Evolutionary conservation across 2,329 filamentous ascomycete genomes (phyloP), one percentile per base, ranked within the genome.

Genomic region (Trichoderma simmonsii): DNA sequence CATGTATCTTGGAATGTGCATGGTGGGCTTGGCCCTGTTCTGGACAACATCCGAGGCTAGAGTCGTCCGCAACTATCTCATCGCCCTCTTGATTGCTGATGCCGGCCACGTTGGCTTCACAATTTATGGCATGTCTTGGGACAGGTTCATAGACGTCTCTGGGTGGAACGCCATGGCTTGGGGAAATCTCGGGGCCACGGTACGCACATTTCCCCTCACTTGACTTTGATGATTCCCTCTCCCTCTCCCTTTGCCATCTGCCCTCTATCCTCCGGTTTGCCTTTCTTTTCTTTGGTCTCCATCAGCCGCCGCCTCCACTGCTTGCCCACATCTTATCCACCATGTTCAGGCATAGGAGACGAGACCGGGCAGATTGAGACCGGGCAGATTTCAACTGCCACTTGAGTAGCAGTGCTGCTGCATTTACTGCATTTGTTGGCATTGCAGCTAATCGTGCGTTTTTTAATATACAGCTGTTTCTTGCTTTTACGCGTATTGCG

Each of bases 81-180:
- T 91, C 65, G 90, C 89, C 8, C 82, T 93, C 26, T 89, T 88
- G 82, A 78, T 89, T 30, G 91, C 88, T 21, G 91, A 94, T 77
- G 82, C 93, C 73, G 89, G 90, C 3, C 92, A 94, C 78, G 81
- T 94, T 30, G 88, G 24, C 28, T 30, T 30, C 28, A 30, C 28
- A 30, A 30, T 30, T 30, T 30, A 30, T 6, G 28, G 28, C 28
- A 30, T 30, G 28, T 30, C 28, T 30, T 30, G 28, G 77, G 84
- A 87, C 11, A 82, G 81, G 39, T 85, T 88, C 61, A 73, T 87
- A 59, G 85, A 89, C 75, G 80, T 91, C 12, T 80, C 77, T 5
- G 81, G 80, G 26, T 94, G 92, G 92, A 93, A 93, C 78, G 82
- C 86, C 39, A 87, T 91, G 83, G 87, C 90, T n/a, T 92, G 89